These are phyloP conservation scores for Syncephalastrum racemosum DNA, from an alignment of 371 early-diverging fungal species.

Conservation along the genomic window DNA sequence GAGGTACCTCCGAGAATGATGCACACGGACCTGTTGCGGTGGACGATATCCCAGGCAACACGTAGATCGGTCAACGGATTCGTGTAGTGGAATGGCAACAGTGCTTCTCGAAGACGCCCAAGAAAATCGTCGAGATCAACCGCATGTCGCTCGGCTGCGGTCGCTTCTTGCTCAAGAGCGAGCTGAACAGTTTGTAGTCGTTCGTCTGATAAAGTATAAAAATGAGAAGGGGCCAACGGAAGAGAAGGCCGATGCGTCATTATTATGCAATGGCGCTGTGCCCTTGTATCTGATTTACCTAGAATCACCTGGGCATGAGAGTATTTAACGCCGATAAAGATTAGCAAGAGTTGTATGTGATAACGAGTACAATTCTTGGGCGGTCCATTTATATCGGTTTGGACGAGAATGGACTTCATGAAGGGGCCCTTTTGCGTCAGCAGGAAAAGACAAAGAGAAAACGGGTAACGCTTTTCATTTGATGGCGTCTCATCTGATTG, in stretches of 20 bases:
- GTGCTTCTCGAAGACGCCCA: constrained; percentile 4
- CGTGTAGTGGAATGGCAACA: constrained; percentile 19
- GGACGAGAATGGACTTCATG: neutral
- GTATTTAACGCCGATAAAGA: constrained; percentile 30
- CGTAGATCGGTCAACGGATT: constrained; percentile 26
- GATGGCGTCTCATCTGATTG: too few species aligned
- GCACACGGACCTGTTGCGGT: constrained; percentile 29
- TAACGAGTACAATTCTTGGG: constrained; percentile 18
- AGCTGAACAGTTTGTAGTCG: neutral
- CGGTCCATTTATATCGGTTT: neutral
- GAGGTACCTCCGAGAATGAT: constrained; percentile 38
- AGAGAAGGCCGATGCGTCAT: too few species aligned
- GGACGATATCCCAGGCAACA: constrained; percentile 30
- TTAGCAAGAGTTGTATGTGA: constrained; percentile 25
- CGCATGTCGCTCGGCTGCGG: neutral
- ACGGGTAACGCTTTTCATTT: too few species aligned
- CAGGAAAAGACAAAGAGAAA: too few species aligned
- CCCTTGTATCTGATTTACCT: constrained; percentile 9
- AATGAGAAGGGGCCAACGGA: too few species aligned
- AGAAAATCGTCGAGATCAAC: constrained; percentile 11
- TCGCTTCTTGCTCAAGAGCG: neutral
- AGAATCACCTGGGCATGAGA: constrained; percentile 23
- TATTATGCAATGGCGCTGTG: too few species aligned
- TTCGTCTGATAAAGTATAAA: too few species aligned
- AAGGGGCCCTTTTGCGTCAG: neutral